Evolutionary conservation across 345 rosid genomes (phyloP).

Genomic region (Adansonia digitata): DNA sequence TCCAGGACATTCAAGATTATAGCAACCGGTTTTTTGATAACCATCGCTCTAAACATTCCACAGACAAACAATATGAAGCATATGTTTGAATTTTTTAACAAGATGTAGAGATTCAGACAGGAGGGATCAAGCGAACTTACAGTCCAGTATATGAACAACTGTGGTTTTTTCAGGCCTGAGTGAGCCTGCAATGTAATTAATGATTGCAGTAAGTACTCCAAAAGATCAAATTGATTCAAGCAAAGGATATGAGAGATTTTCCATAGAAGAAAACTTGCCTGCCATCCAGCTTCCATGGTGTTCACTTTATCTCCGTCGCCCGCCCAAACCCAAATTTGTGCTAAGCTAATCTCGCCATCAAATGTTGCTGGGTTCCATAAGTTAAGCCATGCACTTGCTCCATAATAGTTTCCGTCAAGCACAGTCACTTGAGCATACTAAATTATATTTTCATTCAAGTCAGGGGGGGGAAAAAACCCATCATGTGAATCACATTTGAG

Average conservation of each 20-base stretch:
- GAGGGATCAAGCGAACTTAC: conserved; percentile 19
- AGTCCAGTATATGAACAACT: conserved; percentile 26
- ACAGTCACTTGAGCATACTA: conserved; percentile 16
- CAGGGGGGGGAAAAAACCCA: not conserved
- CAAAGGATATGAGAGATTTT: not conserved
- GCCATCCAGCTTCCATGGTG: conserved; percentile 23
- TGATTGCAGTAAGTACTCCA: not conserved
- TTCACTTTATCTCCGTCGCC: conserved; percentile 1
- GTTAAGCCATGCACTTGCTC: conserved; percentile 17
- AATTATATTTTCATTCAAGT: not conserved
- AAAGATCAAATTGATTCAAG: not conserved
- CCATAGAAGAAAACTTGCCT: not conserved
- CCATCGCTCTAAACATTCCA: conserved; percentile 23
- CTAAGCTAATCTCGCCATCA: not conserved
- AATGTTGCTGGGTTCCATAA: conserved; percentile 22
- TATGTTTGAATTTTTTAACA: not conserved
- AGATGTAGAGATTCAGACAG: not conserved
- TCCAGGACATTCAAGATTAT: conserved; percentile 31
- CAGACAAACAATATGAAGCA: not conserved
- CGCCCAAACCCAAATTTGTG: conserved; percentile 15
- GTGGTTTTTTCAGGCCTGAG: not conserved
- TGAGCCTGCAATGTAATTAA: conserved; percentile 8
- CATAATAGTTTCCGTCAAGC: not conserved
- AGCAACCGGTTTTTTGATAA: conserved; percentile 22
- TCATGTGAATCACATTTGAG: not conserved